Percentiles rank a stretch among this genome's conserved stretches.
Evolutionary conservation across 768 basidiomycete genomes (phyloP).

Genomic region (Filobasidium floriforme): DNA sequence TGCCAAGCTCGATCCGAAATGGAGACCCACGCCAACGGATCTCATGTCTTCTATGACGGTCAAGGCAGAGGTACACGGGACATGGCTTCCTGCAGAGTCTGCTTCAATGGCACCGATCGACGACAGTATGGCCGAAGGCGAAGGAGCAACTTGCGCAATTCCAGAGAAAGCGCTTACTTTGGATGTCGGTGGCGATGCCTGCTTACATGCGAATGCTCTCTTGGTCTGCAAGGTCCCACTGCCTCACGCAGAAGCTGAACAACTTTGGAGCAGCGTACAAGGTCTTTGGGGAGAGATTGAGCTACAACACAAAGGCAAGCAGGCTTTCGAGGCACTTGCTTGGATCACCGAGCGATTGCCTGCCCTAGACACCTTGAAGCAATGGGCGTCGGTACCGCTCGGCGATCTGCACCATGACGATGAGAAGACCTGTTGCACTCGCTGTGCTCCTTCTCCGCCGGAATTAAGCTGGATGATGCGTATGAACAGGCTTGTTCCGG

Average conservation of each 20-base stretch:
- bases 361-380: constrained; percentile 60
- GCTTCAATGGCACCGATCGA: constrained; percentile 40
- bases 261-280: constrained; percentile 62
- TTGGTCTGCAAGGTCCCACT: constrained; percentile 70
- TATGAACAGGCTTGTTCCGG: constrained; percentile 55
- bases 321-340: constrained; percentile 67
- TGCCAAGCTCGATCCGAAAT: constrained; percentile 63
- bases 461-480: constrained; percentile 63
- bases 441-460: constrained; percentile 75
- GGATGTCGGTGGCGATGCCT: constrained; percentile 56
- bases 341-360: constrained; percentile 83
- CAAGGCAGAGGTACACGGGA: constrained; percentile 55
- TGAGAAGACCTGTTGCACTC: constrained; percentile 53
- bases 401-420: constrained; percentile 28
- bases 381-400: constrained; percentile 60
- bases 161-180: constrained; percentile 56
- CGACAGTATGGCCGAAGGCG: constrained; percentile 27
- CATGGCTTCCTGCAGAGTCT: constrained; percentile 55
- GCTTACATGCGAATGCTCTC: constrained; percentile 66
- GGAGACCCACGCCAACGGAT: constrained; percentile 59
- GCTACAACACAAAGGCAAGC: constrained; percentile 69
- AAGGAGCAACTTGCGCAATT: constrained; percentile 57
- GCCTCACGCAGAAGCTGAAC: constrained; percentile 56
- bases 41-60: constrained; percentile 49
- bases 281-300: constrained; percentile 72